phyloP scores from a whole-genome alignment of 805 yeast species.

The Metschnikowia shivogae region DNA sequence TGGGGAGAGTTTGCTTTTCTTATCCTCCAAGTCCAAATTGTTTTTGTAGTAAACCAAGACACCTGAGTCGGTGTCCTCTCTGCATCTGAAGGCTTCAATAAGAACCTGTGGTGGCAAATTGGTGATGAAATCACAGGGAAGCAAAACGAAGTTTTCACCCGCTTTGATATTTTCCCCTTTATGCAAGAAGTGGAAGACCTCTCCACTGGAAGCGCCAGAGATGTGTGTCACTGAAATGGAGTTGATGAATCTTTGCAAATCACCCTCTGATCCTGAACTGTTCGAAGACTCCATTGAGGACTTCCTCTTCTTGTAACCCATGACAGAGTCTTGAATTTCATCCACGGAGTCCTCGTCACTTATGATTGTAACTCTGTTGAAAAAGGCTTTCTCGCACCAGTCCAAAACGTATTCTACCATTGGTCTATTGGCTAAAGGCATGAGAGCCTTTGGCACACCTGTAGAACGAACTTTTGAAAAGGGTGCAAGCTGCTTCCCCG shows the following conservation, averaged over 20 bases:
- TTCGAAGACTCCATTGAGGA: conserved; percentile 11
- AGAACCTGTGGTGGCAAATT: conserved; percentile 87
- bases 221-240: conserved; percentile 23
- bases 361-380: conserved; percentile 64
- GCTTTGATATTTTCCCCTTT: conserved; percentile 39
- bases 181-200: conserved; percentile 46
- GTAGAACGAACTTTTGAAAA: conserved; percentile 58
- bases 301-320: conserved; percentile 42
- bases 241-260: conserved; percentile 16
- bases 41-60: conserved; percentile 75
- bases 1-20: conserved; percentile 54
- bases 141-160: conserved; percentile 52
- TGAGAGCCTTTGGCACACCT: conserved; percentile 75
- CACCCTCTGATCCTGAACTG: conserved; percentile 16
- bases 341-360: conserved; percentile 46
- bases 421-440: conserved; percentile 88
- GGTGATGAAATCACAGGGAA: conserved; percentile 93
- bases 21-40: conserved; percentile 70
- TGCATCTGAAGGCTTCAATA: conserved; percentile 76
- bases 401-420: conserved; percentile 83
- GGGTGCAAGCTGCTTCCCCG: conserved; percentile 70
- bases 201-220: conserved; percentile 50
- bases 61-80: conserved; percentile 64
- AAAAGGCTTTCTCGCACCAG: conserved; percentile 90
- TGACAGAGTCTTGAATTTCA: conserved; percentile 47